Evolutionary conservation across 495 filamentous ascomycete genomes (phyloP).

Genomic region (Trypethelium eluteriae): DNA sequence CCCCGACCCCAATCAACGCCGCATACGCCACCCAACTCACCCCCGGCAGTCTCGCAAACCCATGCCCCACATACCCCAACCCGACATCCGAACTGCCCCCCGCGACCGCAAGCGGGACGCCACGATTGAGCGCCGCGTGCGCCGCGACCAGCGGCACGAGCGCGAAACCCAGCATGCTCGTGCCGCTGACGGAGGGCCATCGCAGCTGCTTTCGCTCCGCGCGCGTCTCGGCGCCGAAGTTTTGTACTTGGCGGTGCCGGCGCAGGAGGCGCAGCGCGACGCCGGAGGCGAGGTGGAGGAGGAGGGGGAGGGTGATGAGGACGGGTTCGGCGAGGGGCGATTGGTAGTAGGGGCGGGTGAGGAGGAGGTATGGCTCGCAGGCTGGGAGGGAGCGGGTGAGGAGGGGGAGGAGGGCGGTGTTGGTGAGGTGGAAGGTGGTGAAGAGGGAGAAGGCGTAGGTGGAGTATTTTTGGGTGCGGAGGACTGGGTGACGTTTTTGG

Average conservation of each 20-base stretch:
- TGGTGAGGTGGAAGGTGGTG: constrained; percentile 67
- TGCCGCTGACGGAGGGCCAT: constrained; percentile 62
- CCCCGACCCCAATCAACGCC: constrained; percentile 58
- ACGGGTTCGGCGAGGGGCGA: constrained; percentile 58
- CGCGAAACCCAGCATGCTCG: constrained; percentile 58
- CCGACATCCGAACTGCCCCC: constrained; percentile 77
- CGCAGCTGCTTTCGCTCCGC: constrained; percentile 32
- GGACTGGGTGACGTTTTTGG: constrained; percentile 45
- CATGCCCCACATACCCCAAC: constrained; percentile 76
- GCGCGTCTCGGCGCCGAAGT: constrained; percentile 59
- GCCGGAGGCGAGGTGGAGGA: constrained; percentile 55
- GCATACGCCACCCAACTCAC: constrained; percentile 61
- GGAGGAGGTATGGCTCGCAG: constrained; percentile 52
- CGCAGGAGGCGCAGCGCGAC: constrained; percentile 67
- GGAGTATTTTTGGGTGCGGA: constrained; percentile 74
- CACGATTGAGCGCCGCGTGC: constrained; percentile 65
- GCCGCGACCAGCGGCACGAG: constrained; percentile 55
- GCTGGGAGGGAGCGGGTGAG: constrained; percentile 46
- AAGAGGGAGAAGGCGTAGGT: constrained; percentile 80
- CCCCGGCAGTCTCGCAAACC: constrained; percentile 60
- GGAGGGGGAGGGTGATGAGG: constrained; percentile 53
- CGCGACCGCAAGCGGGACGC: constrained; percentile 62
- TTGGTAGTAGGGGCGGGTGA: constrained; percentile 70
- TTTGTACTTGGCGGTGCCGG: constrained; percentile 53
- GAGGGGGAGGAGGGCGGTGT: constrained; percentile 55